These are phyloP conservation scores for Fusarium proliferatum DNA, from an alignment of 2,329 filamentous ascomycete species.

Conservation along the genomic window DNA sequence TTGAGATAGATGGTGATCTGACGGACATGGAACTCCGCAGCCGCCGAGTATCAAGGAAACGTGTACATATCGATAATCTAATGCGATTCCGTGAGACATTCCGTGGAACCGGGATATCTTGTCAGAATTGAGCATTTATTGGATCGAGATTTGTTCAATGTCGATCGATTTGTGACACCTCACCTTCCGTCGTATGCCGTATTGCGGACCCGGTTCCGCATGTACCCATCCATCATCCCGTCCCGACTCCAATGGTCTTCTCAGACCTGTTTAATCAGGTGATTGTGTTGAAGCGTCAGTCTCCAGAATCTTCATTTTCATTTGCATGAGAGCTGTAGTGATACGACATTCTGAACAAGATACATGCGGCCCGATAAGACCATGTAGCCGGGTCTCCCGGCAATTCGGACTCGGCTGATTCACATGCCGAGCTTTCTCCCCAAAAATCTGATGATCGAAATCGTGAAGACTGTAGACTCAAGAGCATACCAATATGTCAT, in stretches of 20 bases:
- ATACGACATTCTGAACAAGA: neutral
- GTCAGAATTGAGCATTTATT: neutral
- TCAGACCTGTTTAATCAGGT: neutral
- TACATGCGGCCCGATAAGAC: neutral
- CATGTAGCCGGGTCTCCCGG: neutral
- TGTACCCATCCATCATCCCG: neutral
- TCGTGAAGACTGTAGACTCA: fast-evolving
- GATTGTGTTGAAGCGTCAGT: neutral
- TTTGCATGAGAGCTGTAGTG: neutral
- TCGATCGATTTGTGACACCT: neutral
- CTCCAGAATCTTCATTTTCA: neutral
- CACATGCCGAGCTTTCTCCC: neutral
- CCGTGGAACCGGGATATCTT: neutral
- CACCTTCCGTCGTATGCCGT: neutral
- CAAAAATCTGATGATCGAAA: fast-evolving
- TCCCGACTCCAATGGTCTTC: too few relatives aligned
- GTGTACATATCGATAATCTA: neutral
- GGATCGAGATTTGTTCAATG: neutral
- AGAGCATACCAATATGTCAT: fast-evolving
- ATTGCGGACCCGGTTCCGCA: neutral
- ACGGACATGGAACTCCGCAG: neutral
- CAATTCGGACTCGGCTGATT: neutral
- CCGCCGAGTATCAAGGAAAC: neutral
- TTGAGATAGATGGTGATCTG: too few relatives aligned
- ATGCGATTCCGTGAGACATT: neutral